These are phyloP conservation scores for Fusarium tupiense DNA, from an alignment of 2,329 filamentous ascomycete genomes.

Conservation along the genomic window DNA sequence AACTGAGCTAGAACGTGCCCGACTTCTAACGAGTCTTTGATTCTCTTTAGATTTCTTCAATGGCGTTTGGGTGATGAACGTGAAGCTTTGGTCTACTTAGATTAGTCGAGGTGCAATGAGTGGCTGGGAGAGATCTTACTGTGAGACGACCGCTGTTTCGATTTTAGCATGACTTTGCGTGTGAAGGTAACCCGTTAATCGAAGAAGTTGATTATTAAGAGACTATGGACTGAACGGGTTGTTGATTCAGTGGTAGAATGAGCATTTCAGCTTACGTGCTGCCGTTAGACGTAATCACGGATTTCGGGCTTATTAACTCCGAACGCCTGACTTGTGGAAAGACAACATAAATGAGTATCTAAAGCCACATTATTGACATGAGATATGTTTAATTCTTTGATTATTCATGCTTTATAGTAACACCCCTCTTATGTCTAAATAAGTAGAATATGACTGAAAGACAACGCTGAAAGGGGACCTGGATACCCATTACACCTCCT, in stretches of 20 bases:
- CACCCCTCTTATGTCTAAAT: fast-evolving
- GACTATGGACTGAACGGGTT: fast-evolving
- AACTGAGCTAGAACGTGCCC: background rate
- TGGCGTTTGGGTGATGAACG: conserved; percentile 19
- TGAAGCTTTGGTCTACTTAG: background rate
- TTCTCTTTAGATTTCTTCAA: background rate
- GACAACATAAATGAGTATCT: fast-evolving
- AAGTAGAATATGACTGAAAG: background rate
- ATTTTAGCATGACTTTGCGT: background rate
- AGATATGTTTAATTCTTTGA: no score
- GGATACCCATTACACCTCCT: background rate
- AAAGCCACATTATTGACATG: background rate
- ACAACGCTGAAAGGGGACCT: background rate
- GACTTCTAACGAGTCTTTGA: conserved; percentile 12
- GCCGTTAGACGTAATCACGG: background rate
- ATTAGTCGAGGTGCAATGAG: background rate
- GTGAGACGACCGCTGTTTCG: background rate
- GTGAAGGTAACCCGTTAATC: fast-evolving
- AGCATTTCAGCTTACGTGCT: background rate
- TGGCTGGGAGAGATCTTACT: background rate
- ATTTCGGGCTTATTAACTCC: conserved; percentile 1
- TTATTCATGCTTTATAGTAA: background rate
- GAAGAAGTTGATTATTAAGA: fast-evolving
- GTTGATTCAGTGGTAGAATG: fast-evolving
- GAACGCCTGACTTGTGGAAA: background rate